These are phyloP conservation scores for Eleusine coracana DNA, from an alignment of 176 grass and related monocot species.

Conservation along the genomic window DNA sequence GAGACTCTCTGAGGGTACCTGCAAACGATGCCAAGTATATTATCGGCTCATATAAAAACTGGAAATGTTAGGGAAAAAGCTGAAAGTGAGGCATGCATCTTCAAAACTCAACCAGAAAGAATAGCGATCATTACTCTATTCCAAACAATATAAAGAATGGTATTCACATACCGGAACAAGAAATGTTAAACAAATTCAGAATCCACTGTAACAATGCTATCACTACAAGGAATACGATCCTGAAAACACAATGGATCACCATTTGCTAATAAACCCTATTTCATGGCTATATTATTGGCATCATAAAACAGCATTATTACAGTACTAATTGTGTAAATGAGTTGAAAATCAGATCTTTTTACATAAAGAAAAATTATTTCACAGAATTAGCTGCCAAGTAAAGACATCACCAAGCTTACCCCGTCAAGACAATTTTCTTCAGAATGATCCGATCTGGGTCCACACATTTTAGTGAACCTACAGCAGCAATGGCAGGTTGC, in stretches of 20 bases:
- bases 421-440: slow-evolving; percentile 94
- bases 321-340: not conserved
- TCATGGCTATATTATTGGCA: not conserved
- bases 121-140: not conserved
- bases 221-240: too few species aligned
- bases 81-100: not conserved
- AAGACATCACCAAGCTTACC: slow-evolving; percentile 57
- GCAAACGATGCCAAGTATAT: slow-evolving; percentile 21
- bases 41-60: not conserved
- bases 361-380: not conserved
- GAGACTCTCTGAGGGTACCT: slow-evolving; percentile 97
- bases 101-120: not conserved
- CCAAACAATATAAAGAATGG: not conserved
- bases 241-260: not conserved
- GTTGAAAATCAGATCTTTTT: not conserved
- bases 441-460: slow-evolving; percentile 85
- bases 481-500: slow-evolving; percentile 64
- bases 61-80: not conserved
- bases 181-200: not conserved
- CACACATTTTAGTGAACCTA: slow-evolving; percentile 82
- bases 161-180: not conserved
- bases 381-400: not conserved
- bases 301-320: not conserved
- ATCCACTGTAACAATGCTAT: not conserved
- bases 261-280: not conserved